Evolutionary conservation across 306 rosid genomes (phyloP).

Genomic region (Ammopiptanthus mongolicus): DNA sequence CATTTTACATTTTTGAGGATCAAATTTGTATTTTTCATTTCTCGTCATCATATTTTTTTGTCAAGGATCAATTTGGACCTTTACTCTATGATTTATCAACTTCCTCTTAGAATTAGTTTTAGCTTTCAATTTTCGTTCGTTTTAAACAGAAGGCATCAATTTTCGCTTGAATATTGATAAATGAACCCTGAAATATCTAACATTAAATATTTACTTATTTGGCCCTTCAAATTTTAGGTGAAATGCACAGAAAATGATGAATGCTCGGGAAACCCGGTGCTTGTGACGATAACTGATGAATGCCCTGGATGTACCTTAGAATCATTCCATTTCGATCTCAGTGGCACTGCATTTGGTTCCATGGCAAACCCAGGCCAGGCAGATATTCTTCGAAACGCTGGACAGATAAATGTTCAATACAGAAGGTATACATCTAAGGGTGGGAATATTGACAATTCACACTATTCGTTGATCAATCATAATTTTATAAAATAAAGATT

Average conservation of each 20-base stretch:
- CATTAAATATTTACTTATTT: background rate
- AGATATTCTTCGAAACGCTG: slow-evolving; percentile 36
- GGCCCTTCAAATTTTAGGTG: slow-evolving; percentile 27
- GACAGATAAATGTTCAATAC: slow-evolving; percentile 39
- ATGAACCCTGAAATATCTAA: too few relatives aligned
- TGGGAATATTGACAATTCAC: too few relatives aligned
- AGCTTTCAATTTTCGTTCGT: background rate
- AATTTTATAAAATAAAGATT: too few relatives aligned
- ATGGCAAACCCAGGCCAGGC: slow-evolving; percentile 42
- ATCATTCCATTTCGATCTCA: slow-evolving; percentile 51
- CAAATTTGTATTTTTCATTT: too few relatives aligned
- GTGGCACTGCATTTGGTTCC: slow-evolving; percentile 70
- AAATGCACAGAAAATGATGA: slow-evolving; percentile 40
- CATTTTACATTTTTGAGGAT: too few relatives aligned
- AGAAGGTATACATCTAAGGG: slow-evolving; percentile 40
- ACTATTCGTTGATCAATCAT: too few relatives aligned
- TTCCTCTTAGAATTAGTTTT: background rate
- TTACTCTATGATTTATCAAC: background rate
- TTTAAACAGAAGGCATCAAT: background rate
- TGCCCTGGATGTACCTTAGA: slow-evolving; percentile 38
- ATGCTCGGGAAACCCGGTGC: slow-evolving; percentile 46
- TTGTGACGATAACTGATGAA: slow-evolving; percentile 46
- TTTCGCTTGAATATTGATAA: background rate
- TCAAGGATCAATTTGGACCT: too few relatives aligned
- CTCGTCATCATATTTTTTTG: too few relatives aligned